A percentile compares a stretch with the other conserved stretches of the same genome.
Evolutionary conservation across 441 rosid genomes (phyloP).

Genomic region (Jatropha podagrica): DNA sequence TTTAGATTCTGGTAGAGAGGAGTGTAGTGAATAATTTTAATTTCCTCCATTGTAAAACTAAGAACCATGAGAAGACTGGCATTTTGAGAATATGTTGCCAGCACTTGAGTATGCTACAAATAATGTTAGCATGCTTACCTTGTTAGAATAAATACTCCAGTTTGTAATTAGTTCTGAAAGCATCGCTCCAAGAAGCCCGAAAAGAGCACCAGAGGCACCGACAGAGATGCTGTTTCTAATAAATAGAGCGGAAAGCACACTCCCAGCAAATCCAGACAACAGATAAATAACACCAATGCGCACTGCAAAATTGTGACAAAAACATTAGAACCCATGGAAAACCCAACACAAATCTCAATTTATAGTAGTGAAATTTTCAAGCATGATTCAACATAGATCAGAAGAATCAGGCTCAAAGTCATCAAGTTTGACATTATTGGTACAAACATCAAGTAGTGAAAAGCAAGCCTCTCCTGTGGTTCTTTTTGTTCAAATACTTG

Average conservation of each 20-base stretch:
- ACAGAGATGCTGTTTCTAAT: slow-evolving; percentile 58
- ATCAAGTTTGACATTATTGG: background rate
- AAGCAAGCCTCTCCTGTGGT: background rate
- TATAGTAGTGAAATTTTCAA: background rate
- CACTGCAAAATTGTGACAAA: slow-evolving; percentile 38
- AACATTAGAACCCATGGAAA: background rate
- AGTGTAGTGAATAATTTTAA: background rate
- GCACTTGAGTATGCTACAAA: background rate
- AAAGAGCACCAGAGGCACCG: slow-evolving; percentile 92
- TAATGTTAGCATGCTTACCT: slow-evolving; percentile 39
- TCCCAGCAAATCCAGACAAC: slow-evolving; percentile 75
- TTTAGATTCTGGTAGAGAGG: background rate
- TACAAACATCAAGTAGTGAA: background rate
- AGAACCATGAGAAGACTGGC: background rate
- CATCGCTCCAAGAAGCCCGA: slow-evolving; percentile 92
- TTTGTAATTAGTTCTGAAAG: slow-evolving; percentile 79
- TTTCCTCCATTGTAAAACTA: too few species aligned
- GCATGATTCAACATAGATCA: background rate
- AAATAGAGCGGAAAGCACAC: slow-evolving; percentile 71
- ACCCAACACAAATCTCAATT: background rate
- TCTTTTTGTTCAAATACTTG: background rate
- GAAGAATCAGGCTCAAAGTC: background rate
- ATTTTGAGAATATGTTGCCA: background rate
- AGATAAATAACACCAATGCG: slow-evolving; percentile 68
- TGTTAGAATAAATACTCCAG: slow-evolving; percentile 78